Percentiles rank a stretch among this genome's conserved stretches.
phyloP scores from a whole-genome alignment of 371 early-diverging fungal species.

The Rhizomucor pusillus region DNA sequence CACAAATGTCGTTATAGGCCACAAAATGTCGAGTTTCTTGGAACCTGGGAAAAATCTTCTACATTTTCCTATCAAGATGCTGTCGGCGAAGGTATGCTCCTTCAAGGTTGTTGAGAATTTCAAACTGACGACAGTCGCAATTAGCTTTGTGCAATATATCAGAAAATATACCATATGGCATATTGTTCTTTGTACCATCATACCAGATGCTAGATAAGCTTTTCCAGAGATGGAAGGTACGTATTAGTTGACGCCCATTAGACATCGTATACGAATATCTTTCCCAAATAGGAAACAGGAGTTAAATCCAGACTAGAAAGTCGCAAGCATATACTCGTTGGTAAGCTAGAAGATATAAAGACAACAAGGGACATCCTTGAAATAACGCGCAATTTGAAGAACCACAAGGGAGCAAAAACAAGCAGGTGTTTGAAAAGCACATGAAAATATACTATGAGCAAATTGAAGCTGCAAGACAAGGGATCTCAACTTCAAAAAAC shows the following conservation, averaged over 20 bases:
- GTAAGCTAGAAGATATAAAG: too few relatives aligned
- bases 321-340: slow-evolving; percentile 28
- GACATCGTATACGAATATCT: not conserved
- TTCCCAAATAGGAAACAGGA: slow-evolving; percentile 34
- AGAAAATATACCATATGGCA: slow-evolving; percentile 55
- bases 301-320: slow-evolving; percentile 23
- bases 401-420: slow-evolving; percentile 13
- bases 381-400: slow-evolving; percentile 5
- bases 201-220: slow-evolving; percentile 55
- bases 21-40: slow-evolving; percentile 32
- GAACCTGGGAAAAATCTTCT: slow-evolving; percentile 52
- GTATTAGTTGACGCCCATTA: slow-evolving; percentile 3
- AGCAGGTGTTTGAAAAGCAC: slow-evolving; percentile 52
- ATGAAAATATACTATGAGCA: slow-evolving; percentile 44
- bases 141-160: slow-evolving; percentile 46
- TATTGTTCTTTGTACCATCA: slow-evolving; percentile 65
- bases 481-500: slow-evolving; percentile 4
- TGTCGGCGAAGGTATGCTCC: slow-evolving; percentile 49
- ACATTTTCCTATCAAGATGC: slow-evolving; percentile 65
- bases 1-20: slow-evolving; percentile 29
- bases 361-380: too few relatives aligned
- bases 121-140: not conserved
- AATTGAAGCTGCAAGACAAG: slow-evolving; percentile 17
- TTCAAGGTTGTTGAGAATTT: not conserved
- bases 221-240: slow-evolving; percentile 47